Conservation (phyloP, 768 basidiomycete genomes). For the Porpolomopsis calyptriformis region DNA sequence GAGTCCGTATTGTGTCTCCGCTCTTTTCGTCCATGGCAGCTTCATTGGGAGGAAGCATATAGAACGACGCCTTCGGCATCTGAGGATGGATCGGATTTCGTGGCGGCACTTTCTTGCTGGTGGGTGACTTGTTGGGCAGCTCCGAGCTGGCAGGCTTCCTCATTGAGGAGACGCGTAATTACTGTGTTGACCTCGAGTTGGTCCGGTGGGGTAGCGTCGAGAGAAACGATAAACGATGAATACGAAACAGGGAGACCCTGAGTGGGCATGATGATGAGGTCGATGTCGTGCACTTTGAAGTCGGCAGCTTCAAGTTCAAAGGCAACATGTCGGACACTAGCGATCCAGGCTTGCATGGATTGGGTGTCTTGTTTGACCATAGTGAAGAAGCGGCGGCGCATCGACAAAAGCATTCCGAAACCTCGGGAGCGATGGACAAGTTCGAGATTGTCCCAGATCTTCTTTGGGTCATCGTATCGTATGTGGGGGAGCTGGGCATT, state of each 20-base stretch:
- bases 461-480: slow-evolving; percentile 9
- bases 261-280: slow-evolving; percentile 21
- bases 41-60: too few species aligned
- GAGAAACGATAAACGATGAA: slow-evolving; percentile 10
- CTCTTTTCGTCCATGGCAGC: too few species aligned
- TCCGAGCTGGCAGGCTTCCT: slow-evolving; percentile 10
- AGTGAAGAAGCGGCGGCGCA: slow-evolving; percentile 13
- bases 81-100: too few species aligned
- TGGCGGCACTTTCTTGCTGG: too few species aligned
- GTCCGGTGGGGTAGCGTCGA: slow-evolving; percentile 9
- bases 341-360: slow-evolving; percentile 19
- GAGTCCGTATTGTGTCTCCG: too few species aligned
- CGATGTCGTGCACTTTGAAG: slow-evolving; percentile 15
- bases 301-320: slow-evolving; percentile 13
- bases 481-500: slow-evolving; percentile 13
- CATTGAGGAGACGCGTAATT: slow-evolving; percentile 11
- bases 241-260: slow-evolving; percentile 9
- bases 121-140: too few species aligned
- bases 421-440: slow-evolving; percentile 19
- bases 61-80: too few species aligned
- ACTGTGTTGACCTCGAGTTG: slow-evolving; percentile 13
- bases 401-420: slow-evolving; percentile 17
- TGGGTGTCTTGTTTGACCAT: slow-evolving; percentile 12
- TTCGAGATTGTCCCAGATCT: slow-evolving; percentile 17
- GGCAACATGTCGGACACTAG: slow-evolving; percentile 12